Conservation (phyloP, 768 basidiomycete genomes). For the Kwoniella sp. region DNA sequence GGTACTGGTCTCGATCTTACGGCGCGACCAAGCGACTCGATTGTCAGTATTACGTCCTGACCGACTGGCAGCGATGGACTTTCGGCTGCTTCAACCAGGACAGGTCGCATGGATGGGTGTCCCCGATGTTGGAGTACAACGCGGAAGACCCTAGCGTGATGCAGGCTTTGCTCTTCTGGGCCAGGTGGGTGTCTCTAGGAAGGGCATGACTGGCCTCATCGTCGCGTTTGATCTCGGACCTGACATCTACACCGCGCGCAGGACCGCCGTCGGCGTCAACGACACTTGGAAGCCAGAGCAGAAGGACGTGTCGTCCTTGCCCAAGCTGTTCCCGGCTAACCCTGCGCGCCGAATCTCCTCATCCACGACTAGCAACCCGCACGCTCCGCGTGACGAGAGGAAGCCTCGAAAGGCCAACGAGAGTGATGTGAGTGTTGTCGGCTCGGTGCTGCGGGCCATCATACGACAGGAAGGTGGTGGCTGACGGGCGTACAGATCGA, state of each 20-base stretch:
- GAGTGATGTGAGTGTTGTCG: conserved; percentile 42
- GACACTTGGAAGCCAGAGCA: conserved; percentile 26
- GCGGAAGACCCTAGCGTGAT: conserved; percentile 34
- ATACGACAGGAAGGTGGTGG: background rate
- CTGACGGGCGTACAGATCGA: conserved; percentile 26
- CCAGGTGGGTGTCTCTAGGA: conserved; percentile 33
- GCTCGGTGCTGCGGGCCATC: background rate
- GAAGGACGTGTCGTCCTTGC: conserved; percentile 22
- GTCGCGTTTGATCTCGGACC: too few relatives aligned
- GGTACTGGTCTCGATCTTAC: conserved; percentile 50
- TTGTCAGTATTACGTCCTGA: conserved; percentile 47
- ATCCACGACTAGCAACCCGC: conserved; percentile 12
- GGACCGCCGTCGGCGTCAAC: conserved; percentile 33
- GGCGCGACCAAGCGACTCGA: conserved; percentile 42
- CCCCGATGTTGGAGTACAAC: conserved; percentile 29
- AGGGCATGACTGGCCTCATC: background rate
- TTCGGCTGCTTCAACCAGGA: conserved; percentile 48
- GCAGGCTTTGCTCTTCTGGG: conserved; percentile 48
- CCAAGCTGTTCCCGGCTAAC: conserved; percentile 44
- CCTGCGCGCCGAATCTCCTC: conserved; percentile 37
- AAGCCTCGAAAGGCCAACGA: conserved; percentile 41
- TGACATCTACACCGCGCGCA: too few relatives aligned
- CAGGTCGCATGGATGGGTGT: conserved; percentile 32
- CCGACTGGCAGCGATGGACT: conserved; percentile 50
- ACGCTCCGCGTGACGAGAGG: conserved; percentile 7